Base-by-base conservation (phyloP, 768 basidiomycete species). In the Cyclocybe cylindracea region DNA sequence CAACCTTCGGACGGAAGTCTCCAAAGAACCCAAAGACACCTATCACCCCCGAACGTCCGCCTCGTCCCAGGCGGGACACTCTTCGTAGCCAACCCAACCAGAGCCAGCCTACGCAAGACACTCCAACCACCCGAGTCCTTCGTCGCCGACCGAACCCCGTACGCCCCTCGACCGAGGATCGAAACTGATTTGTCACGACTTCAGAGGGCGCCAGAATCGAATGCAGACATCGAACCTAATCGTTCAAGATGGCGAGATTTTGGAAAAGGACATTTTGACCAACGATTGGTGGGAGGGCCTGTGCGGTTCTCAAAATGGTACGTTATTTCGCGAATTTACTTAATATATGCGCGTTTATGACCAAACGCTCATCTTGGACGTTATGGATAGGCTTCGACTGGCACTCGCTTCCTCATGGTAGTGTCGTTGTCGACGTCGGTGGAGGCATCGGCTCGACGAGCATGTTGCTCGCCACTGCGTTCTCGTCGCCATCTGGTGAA, bases 231-330 rank as follows among this genome's bases (percentile, higher is more conserved):
- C n/a, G 75, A 74, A 51, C 57, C 68, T 39, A 82, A 81, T 58
- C 69, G 71, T 81, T 78, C 51, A 70, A 87, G 44, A 70, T 90
- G 50, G 78, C 82, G 55, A 73, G 88, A 34, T 91, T 91, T 59
- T 88, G 86, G 31, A 83, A 80, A 50, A 87, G 88, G 3, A n/a
- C n/a, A n/a, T n/a, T n/a, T n/a, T n/a, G n/a, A n/a, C n/a, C n/a
- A n/a, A n/a, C n/a, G 78, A 75, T 24, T 80, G 79, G 2, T 91
- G 89, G 87, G 87, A 86, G 68, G 77, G 72, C 2, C 84, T 84
- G 11, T 79, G 79, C 13, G 83, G 80, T 2, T 76, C 85, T 29
- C 65, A 85, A 37, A 75, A 73, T 54, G 82, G 85, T 38, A 24
- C 44, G 29, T 3, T 40, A 31, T 48, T 16, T 48, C n/a, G 11